Percentiles rank a stretch among this genome's conserved stretches.
phyloP scores from a whole-genome alignment of 140 eudicot genomes.

The Erigeron philadelphicus region DNA sequence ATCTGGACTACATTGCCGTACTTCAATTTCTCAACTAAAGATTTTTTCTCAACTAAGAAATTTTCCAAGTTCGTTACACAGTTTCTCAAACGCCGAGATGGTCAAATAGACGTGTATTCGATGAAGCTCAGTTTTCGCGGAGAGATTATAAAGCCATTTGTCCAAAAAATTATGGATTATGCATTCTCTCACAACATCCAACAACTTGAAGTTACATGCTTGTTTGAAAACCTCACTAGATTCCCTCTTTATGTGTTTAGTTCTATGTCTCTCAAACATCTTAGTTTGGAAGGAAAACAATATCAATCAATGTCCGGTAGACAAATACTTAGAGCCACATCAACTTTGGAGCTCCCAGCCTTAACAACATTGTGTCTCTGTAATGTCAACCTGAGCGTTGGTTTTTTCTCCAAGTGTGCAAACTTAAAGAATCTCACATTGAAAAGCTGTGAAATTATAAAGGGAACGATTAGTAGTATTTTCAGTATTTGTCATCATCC shows the following conservation, averaged over 20 bases:
- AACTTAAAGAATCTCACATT: conserved; percentile 10
- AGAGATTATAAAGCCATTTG: not conserved
- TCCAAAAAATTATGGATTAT: conserved; percentile 3
- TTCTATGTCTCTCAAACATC: not conserved
- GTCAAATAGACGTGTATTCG: conserved; percentile 5
- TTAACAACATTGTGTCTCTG: conserved; percentile 14
- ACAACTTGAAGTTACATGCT: not conserved
- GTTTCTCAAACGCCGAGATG: conserved; percentile 8
- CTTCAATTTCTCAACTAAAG: conserved; percentile 11
- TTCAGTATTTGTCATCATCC: not conserved
- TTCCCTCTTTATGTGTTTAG: not conserved
- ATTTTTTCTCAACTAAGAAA: not conserved
- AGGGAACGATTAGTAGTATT: not conserved
- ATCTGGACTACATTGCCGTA: conserved; percentile 23
- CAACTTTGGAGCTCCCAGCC: conserved; percentile 21
- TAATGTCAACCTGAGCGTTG: not conserved
- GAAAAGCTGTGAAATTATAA: not conserved
- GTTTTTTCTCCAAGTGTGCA: not conserved
- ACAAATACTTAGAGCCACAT: not conserved
- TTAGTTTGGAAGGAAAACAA: not conserved
- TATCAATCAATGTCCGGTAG: no score
- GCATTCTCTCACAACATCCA: conserved; percentile 20
- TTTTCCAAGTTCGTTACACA: conserved; percentile 2
- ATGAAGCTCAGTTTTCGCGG: not conserved
- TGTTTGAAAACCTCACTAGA: no score